Percentiles rank a stretch among this genome's conserved stretches.
Evolutionary conservation across 1,284 basidiomycete genomes (phyloP).

Genomic region (Sparassis latifolia): DNA sequence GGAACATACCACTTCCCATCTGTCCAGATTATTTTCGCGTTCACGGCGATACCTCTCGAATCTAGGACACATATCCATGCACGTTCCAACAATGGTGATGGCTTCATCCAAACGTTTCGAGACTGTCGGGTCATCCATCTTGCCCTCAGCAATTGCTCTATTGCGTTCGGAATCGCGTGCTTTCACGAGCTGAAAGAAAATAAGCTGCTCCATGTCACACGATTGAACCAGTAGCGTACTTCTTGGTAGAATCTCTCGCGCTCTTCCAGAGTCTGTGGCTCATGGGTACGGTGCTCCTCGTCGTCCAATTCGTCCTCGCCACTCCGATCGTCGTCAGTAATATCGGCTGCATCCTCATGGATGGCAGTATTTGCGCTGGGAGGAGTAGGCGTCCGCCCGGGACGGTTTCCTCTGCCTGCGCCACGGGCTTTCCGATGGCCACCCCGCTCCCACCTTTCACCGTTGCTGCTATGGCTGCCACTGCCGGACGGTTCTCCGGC

Average conservation of each 20-base stretch:
- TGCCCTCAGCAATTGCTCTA: constrained; percentile 74
- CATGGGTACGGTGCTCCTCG: constrained; percentile 17
- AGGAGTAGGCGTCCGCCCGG: constrained; percentile 13
- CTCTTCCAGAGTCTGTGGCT: constrained; percentile 51
- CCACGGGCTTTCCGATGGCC: constrained; percentile 15
- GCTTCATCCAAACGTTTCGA: constrained; percentile 82
- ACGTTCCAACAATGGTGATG: constrained; percentile 86
- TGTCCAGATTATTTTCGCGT: constrained; percentile 83
- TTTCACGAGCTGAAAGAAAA: constrained; percentile 50
- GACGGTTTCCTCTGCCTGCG: constrained; percentile 24
- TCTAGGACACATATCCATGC: constrained; percentile 90
- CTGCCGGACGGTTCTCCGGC: constrained; percentile 14
- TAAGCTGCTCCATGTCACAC: constrained; percentile 16
- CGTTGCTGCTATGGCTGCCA: constrained; percentile 26
- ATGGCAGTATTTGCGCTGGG: constrained; percentile 5
- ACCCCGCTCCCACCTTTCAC: constrained; percentile 48
- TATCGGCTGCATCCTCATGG: constrained; percentile 14
- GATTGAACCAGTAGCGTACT: constrained; percentile 34
- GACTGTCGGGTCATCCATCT: constrained; percentile 80
- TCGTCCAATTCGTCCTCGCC: constrained; percentile 27
- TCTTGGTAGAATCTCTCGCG: constrained; percentile 61
- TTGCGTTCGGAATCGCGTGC: constrained; percentile 71
- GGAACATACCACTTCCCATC: constrained; percentile 75
- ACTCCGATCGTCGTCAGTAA: constrained; percentile 21
- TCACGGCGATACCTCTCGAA: constrained; percentile 91